A percentile compares a stretch with the other conserved stretches of the same genome.
phyloP scores from a whole-genome alignment of 2,329 filamentous ascomycete species.

The Monosporascus sp. region DNA sequence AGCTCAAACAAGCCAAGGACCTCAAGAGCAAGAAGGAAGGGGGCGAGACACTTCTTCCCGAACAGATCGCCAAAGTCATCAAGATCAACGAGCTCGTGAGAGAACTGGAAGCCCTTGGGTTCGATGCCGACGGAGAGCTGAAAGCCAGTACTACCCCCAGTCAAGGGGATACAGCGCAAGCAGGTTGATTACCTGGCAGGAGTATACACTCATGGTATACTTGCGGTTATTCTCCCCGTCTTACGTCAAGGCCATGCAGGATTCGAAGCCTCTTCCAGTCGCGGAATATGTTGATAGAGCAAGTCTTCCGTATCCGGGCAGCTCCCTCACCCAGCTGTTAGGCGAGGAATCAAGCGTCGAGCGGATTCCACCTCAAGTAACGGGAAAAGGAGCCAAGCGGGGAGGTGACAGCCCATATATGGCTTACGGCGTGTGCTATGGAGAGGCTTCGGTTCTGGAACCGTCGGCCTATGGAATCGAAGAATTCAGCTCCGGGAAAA shows the following conservation, averaged over 20 bases:
- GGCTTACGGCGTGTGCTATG: too few relatives aligned
- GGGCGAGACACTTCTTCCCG: constrained; percentile 76
- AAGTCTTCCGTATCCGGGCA: background rate
- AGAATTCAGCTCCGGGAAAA: too few relatives aligned
- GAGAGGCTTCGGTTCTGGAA: too few relatives aligned
- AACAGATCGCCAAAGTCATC: constrained; percentile 96
- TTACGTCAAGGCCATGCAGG: background rate
- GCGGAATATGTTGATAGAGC: background rate
- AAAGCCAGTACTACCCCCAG: constrained; percentile 20
- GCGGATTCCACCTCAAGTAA: background rate
- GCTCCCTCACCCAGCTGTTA: background rate
- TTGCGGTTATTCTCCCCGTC: background rate
- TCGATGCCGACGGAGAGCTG: constrained; percentile 70
- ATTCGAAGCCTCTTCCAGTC: background rate
- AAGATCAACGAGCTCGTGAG: constrained; percentile 92
- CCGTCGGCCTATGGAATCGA: too few relatives aligned
- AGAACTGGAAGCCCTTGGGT: constrained; percentile 78
- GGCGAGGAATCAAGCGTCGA: background rate
- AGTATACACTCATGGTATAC: background rate
- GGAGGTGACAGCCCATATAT: background rate
- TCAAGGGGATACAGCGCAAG: constrained; percentile 5
- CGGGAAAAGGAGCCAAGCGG: background rate
- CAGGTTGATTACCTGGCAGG: constrained; percentile 6
- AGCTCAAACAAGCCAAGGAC: constrained; percentile 87
- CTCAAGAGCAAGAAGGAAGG: constrained; percentile 86